Conservation (phyloP, 129 eudicot genomes). For the Tagetes patula region DNA sequence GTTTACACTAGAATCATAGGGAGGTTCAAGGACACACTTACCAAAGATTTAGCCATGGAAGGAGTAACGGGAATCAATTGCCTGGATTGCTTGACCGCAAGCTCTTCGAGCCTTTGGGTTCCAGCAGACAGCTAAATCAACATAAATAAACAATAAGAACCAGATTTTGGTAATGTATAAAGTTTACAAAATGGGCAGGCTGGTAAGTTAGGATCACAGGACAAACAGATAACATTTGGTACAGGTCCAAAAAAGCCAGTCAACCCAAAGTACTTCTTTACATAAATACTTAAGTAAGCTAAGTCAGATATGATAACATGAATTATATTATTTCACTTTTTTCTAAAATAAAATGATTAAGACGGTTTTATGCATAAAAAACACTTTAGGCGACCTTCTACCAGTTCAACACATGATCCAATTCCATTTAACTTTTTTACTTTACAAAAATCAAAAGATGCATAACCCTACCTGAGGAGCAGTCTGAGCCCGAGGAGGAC, state of each 20-base stretch:
- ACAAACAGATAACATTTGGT: background rate
- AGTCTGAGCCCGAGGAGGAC: constrained; percentile 21
- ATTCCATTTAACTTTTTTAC: background rate
- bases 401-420: background rate
- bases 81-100: constrained; percentile 19
- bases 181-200: background rate
- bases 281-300: background rate
- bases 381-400: background rate
- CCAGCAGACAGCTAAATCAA: constrained; percentile 13
- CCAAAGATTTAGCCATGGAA: constrained; percentile 13
- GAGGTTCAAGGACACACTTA: constrained; percentile 6
- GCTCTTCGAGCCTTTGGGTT: constrained; percentile 20
- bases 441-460: background rate
- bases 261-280: background rate
- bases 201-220: background rate
- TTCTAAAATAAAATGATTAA: background rate
- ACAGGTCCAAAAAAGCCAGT: background rate
- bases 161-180: background rate
- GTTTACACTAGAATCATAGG: background rate
- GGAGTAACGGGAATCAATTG: constrained; percentile 16
- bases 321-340: background rate
- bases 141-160: background rate
- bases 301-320: background rate
- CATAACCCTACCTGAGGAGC: constrained; percentile 11
- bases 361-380: background rate